Conservation (phyloP, 1,139 yeast species). For the Yarrowia galli region DNA sequence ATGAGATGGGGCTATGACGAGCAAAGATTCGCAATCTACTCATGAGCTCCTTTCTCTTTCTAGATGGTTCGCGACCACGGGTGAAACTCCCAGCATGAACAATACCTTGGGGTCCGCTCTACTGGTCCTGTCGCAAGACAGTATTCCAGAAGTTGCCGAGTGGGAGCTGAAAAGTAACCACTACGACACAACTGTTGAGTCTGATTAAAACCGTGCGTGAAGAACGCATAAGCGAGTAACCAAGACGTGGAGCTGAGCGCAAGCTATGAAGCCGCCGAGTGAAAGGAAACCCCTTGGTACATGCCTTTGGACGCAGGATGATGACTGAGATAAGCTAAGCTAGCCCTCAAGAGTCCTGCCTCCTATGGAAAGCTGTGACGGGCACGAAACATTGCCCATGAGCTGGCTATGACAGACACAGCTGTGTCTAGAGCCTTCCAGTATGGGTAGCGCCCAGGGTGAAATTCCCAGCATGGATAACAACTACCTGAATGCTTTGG, state of each 20-base stretch:
- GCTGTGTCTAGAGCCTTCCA: too few species aligned
- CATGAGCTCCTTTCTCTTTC: neutral
- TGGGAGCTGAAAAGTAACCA: neutral
- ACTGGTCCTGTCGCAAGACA: neutral
- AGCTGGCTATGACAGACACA: neutral
- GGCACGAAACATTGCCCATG: constrained; percentile 20
- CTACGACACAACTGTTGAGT: neutral
- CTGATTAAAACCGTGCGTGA: neutral
- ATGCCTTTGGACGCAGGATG: constrained; percentile 5
- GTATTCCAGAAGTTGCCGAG: neutral
- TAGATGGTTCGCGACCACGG: neutral
- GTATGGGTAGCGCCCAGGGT: neutral
- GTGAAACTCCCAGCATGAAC: neutral
- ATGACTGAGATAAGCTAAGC: constrained; percentile 7
- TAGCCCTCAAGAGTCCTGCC: constrained; percentile 7
- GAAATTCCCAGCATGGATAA: too few species aligned
- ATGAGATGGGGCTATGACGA: neutral
- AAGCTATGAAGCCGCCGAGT: constrained; percentile 6
- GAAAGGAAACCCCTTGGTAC: constrained; percentile 16
- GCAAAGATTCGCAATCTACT: constrained; percentile 6
- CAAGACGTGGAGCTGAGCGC: neutral
- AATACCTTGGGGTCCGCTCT: neutral
- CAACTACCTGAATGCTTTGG: too few species aligned
- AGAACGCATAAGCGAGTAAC: neutral
- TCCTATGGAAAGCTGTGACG: neutral